phyloP scores from a whole-genome alignment of 495 filamentous ascomycete genomes.

The Daldinia caldariorum region DNA sequence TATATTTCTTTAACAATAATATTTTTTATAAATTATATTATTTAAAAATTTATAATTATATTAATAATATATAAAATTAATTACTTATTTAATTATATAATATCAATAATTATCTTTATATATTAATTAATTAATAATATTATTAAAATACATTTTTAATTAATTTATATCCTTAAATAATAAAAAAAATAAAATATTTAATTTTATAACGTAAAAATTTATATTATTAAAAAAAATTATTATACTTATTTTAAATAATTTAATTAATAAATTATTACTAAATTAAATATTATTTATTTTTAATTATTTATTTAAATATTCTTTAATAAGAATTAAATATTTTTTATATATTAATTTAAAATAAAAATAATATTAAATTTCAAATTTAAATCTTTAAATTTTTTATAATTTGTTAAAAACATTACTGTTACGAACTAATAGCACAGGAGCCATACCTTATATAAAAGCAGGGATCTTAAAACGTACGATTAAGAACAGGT shows the following conservation, averaged over 20 bases:
- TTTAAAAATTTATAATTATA: not conserved
- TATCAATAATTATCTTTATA: not conserved
- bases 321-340: not conserved
- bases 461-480: too few relatives aligned
- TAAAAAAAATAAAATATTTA: not conserved
- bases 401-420: too few relatives aligned
- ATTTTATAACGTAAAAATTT: too few relatives aligned
- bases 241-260: too few relatives aligned
- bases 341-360: not conserved
- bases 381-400: not conserved
- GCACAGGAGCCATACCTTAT: too few relatives aligned
- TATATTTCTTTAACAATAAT: not conserved
- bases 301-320: not conserved
- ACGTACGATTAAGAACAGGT: too few relatives aligned
- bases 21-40: not conserved
- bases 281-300: not conserved
- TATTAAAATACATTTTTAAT: not conserved
- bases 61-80: not conserved
- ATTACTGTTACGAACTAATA: too few relatives aligned
- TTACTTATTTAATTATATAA: not conserved
- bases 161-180: not conserved
- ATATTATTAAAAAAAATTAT: too few relatives aligned
- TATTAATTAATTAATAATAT: not conserved
- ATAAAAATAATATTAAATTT: not conserved
- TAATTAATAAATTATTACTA: too few relatives aligned